phyloP scores from a whole-genome alignment of 257 asterid species.

The Cordia subcordata region DNA sequence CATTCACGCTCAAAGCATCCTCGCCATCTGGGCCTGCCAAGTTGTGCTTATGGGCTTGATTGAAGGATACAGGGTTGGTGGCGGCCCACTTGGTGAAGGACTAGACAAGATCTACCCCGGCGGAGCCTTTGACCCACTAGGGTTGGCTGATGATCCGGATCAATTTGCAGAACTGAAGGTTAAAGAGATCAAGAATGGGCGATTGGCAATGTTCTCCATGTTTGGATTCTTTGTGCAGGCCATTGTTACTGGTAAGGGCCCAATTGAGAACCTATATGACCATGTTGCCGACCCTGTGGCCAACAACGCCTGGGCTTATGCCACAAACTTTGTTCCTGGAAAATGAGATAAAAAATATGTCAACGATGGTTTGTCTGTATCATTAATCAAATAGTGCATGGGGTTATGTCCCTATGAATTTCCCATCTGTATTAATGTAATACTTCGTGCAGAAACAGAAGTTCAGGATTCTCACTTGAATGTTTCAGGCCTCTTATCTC shows the following conservation, averaged over 20 bases:
- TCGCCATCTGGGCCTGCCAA: conserved; percentile 82
- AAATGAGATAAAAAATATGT: conserved; percentile 31
- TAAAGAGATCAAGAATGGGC: conserved; percentile 65
- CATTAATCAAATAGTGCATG: neutral
- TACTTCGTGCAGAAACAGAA: neutral
- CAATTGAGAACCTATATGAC: conserved; percentile 64
- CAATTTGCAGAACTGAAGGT: conserved; percentile 55
- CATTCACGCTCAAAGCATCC: conserved; percentile 82
- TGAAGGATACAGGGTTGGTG: conserved; percentile 86
- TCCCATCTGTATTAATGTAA: neutral
- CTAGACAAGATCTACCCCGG: conserved; percentile 87
- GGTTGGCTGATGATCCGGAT: conserved; percentile 55
- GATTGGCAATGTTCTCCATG: conserved; percentile 65
- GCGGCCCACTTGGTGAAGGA: conserved; percentile 90
- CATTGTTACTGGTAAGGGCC: conserved; percentile 86
- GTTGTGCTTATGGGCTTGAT: conserved; percentile 77
- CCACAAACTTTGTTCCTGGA: conserved; percentile 84
- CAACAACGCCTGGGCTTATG: conserved; percentile 88
- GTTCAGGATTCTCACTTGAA: neutral
- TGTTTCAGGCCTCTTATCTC: neutral
- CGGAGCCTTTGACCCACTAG: conserved; percentile 80
- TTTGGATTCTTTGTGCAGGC: conserved; percentile 88
- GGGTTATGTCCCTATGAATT: neutral
- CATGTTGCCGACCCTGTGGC: conserved; percentile 78
- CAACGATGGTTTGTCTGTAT: neutral